Evolutionary conservation across 805 yeast genomes (phyloP), one percentile per base, ranked within the genome.

Genomic region (Ogataea sp.): DNA sequence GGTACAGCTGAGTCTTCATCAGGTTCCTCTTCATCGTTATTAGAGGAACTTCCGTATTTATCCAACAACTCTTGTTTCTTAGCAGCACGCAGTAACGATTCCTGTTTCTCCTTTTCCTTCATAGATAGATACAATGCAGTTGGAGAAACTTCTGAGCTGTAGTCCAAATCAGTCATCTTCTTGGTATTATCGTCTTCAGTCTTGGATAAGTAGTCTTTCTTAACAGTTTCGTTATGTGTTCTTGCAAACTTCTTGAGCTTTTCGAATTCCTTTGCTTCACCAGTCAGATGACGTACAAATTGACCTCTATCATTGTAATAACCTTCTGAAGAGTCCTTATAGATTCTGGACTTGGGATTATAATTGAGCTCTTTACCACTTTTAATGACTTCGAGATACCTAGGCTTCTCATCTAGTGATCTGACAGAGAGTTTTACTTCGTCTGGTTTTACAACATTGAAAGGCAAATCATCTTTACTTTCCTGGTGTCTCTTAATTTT

Each of bases 341-440:
- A 53, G 3, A 59, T 60, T 40, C 80, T 60, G 3, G 80, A 68
- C 49, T 68, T 74, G 2, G 82, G 80, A 49, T 78, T 77, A 48
- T 72, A 73, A 18, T 68, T 65, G 7, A 71, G 56, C 32, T 67
- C 70, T 21, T 60, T 57, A 7, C 62, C 66, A 1, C 68, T 53
- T 44, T 68, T 63, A 10, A 74, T 59, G 33, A 79, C 69, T 52
- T 75, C 62, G 49, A 75, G 51, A 65, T 86, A 76, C 45, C 75
- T 58, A n/a, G 96, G 94, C 30, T 76, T 76, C 52, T 87, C 96
- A 44, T 79, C 83, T 39, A 89, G 55, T 25, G 83, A 75, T 36
- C 95, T 61, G 0, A 83, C 70, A 8, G 73, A 56, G 38, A 62
- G 64, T 53, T 55, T 70, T 4, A 40, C 36, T 2, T 42, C 49